Evolutionary conservation across 169 alveolate species (phyloP).

Genomic region (Cryptosporidium ubiquitum): DNA sequence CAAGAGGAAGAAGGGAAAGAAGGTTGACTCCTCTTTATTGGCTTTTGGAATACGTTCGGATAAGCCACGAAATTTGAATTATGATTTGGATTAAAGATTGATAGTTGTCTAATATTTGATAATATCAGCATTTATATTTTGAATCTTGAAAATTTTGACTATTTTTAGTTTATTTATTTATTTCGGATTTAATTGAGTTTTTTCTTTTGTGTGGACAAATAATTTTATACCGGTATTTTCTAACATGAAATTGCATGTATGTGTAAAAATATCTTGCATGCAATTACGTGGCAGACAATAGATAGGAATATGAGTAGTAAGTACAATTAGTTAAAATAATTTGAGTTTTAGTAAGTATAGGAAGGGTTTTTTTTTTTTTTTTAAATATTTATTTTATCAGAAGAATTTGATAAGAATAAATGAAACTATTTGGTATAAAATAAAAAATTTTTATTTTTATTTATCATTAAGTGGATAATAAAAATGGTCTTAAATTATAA

Average conservation of each 20-base stretch:
- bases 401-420: background rate
- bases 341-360: background rate
- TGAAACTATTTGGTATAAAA: too few species aligned
- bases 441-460: too few species aligned
- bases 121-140: too few species aligned
- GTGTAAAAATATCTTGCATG: background rate
- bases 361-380: background rate
- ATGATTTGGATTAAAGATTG: slow-evolving; percentile 22
- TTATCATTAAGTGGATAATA: background rate
- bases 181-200: too few species aligned
- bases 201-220: background rate
- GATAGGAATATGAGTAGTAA: background rate
- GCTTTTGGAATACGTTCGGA: slow-evolving; percentile 66
- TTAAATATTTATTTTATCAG: background rate
- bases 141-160: background rate
- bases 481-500: background rate
- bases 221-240: background rate
- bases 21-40: slow-evolving; percentile 32
- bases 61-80: slow-evolving; percentile 42
- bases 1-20: slow-evolving; percentile 30
- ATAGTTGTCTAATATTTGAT: background rate
- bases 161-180: background rate
- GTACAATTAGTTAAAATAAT: background rate
- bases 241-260: background rate
- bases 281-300: background rate